phyloP scores from a whole-genome alignment of 305 asterid species.

The Fraxinus nigra region DNA sequence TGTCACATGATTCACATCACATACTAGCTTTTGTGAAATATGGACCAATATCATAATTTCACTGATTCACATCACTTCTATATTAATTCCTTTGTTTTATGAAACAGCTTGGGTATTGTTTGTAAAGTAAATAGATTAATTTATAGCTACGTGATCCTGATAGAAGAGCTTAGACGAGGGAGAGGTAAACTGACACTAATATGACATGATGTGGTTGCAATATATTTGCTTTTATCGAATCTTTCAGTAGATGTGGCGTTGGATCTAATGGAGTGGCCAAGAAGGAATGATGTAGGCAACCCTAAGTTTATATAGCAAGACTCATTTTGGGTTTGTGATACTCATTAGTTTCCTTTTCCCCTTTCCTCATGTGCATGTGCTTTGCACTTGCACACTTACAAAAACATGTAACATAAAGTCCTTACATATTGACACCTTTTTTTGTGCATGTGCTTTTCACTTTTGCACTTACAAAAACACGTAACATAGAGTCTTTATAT shows the following conservation, averaged over 20 bases:
- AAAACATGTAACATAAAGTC: background rate
- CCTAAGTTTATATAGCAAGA: background rate
- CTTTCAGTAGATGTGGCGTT: background rate
- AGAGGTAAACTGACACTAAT: background rate
- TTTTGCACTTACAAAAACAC: background rate
- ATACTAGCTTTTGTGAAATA: slow-evolving; percentile 15
- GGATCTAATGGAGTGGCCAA: background rate
- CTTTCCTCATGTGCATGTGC: slow-evolving; percentile 2
- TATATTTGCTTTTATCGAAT: background rate
- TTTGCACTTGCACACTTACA: background rate
- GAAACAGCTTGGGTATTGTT: background rate
- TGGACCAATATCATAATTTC: background rate
- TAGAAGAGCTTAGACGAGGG: background rate
- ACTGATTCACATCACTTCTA: background rate
- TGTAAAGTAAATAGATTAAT: background rate
- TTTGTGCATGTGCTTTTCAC: background rate
- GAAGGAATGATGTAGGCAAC: background rate
- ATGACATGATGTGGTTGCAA: background rate
- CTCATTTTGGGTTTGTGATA: slow-evolving; percentile 18
- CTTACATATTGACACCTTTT: background rate
- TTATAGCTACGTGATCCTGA: background rate
- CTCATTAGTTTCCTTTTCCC: slow-evolving; percentile 13
- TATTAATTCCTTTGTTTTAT: background rate
- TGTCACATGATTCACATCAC: background rate
- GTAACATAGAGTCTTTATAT: background rate